Percentiles rank a stretch among this genome's conserved stretches.
Evolutionary conservation across 306 rosid genomes (phyloP).

Genomic region (Neltuma alba): DNA sequence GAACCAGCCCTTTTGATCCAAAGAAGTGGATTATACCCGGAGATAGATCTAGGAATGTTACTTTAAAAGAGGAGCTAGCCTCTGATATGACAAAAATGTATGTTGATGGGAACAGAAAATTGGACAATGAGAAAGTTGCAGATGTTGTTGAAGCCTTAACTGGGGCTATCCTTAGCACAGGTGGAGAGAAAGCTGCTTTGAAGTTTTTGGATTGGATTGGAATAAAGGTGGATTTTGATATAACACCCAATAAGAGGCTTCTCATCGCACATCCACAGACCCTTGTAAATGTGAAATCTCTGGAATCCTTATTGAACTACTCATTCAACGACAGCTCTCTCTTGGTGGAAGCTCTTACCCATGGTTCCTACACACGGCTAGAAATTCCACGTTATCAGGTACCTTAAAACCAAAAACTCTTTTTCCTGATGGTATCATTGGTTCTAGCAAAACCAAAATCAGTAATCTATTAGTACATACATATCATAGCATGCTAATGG

Average conservation of each 20-base stretch:
- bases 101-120: conserved; percentile 37
- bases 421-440: too few species aligned
- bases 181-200: conserved; percentile 58
- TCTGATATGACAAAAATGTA: conserved; percentile 39
- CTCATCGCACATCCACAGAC: conserved; percentile 27
- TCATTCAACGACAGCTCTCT: too few species aligned
- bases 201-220: conserved; percentile 68
- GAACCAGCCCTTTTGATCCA: conserved; percentile 49
- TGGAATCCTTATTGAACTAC: too few species aligned
- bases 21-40: conserved; percentile 66
- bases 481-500: too few species aligned
- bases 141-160: conserved; percentile 82
- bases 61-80: conserved; percentile 41
- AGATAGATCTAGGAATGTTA: conserved; percentile 25
- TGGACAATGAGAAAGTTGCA: conserved; percentile 46
- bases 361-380: too few species aligned
- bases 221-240: conserved; percentile 47
- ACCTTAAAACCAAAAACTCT: too few species aligned
- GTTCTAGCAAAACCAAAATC: too few species aligned
- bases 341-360: too few species aligned
- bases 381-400: too few species aligned
- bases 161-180: conserved; percentile 63
- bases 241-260: conserved; percentile 40
- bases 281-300: too few species aligned
- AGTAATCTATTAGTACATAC: too few species aligned